phyloP scores from a whole-genome alignment of 1,284 basidiomycete genomes.

The Coniferiporia sulphurascens region DNA sequence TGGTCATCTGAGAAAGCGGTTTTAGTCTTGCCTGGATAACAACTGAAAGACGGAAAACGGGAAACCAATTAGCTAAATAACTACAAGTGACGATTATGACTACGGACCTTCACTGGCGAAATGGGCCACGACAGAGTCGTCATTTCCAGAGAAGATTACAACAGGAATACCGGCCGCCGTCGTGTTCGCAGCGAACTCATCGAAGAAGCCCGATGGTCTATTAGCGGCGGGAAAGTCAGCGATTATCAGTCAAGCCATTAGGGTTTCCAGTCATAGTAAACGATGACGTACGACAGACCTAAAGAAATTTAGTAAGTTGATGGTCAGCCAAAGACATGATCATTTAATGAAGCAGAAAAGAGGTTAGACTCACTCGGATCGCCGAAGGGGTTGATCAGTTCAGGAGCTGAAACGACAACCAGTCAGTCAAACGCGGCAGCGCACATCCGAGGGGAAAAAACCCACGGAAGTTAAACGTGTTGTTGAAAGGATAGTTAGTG shows the following conservation, averaged over 20 bases:
- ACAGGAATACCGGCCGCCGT: slow-evolving; percentile 44
- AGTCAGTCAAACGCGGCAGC: slow-evolving; percentile 13
- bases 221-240: slow-evolving; percentile 12
- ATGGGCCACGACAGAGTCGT: slow-evolving; percentile 62
- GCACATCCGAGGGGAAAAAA: slow-evolving; percentile 25
- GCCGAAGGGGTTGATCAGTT: slow-evolving; percentile 23
- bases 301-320: no score
- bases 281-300: no score
- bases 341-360: no score
- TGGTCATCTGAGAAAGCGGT: background rate
- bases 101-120: slow-evolving; percentile 55
- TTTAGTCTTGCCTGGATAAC: slow-evolving; percentile 48
- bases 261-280: background rate
- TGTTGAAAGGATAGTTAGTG: slow-evolving; percentile 47
- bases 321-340: no score
- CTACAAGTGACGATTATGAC: background rate
- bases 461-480: no score
- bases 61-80: slow-evolving; percentile 7
- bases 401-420: slow-evolving; percentile 2
- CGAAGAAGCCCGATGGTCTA: slow-evolving; percentile 60
- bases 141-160: slow-evolving; percentile 64
- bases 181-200: slow-evolving; percentile 59
- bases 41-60: slow-evolving; percentile 33
- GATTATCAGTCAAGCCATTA: background rate
- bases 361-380: slow-evolving; percentile 40